These are phyloP conservation scores for Cyclotella baltica DNA, from an alignment of 108 stramenopile genomes.

Conservation along the genomic window DNA sequence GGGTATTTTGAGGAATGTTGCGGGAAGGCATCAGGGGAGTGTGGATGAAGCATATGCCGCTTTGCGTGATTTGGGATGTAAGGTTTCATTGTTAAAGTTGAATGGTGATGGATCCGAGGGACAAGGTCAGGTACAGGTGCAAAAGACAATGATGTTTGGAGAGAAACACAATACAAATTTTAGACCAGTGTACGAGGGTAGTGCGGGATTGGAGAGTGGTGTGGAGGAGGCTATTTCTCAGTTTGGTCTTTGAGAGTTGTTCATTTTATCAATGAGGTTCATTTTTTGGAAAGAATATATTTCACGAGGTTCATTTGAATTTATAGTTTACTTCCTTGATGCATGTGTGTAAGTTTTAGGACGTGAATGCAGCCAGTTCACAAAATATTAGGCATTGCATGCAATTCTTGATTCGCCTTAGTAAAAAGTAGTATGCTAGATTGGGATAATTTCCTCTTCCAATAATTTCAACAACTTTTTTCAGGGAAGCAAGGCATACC, in stretches of 20 bases:
- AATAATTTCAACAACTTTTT: no score
- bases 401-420: no score
- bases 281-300: no score
- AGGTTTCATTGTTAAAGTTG: slow-evolving; percentile 58
- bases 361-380: no score
- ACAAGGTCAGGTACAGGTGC: not conserved
- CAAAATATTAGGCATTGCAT: no score
- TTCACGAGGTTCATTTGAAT: no score
- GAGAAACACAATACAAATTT: slow-evolving; percentile 58
- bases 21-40: slow-evolving; percentile 78
- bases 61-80: slow-evolving; percentile 84
- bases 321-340: no score
- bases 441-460: no score
- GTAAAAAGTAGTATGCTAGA: no score
- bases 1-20: slow-evolving; percentile 69
- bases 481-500: no score
- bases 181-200: slow-evolving; percentile 48
- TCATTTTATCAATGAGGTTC: no score
- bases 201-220: slow-evolving; percentile 34
- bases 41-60: slow-evolving; percentile 94
- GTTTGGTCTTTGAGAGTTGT: slow-evolving; percentile 26
- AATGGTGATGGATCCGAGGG: slow-evolving; percentile 57
- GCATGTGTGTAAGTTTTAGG: no score
- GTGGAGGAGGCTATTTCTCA: slow-evolving; percentile 41
- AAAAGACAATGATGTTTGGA: slow-evolving; percentile 57